phyloP scores from a whole-genome alignment of 345 rosid species.

The Schrenkiella parvula region DNA sequence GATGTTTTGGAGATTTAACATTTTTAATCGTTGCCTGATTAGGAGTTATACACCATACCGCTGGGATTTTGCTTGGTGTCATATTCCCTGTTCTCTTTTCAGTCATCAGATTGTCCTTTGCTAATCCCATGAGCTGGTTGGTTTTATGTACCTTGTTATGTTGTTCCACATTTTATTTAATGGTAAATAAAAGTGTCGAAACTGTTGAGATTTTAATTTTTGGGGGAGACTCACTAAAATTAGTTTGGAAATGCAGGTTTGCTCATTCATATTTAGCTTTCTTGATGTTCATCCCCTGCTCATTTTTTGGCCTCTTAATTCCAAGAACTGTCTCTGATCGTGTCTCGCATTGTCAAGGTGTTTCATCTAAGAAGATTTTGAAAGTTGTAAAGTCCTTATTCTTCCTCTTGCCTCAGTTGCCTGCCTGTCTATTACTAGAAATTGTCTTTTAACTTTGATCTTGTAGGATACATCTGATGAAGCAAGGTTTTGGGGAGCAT shows the following conservation, averaged over 20 bases:
- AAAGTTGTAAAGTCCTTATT: constrained; percentile 55
- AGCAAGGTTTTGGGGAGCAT: constrained; percentile 98
- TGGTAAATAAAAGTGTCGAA: neutral
- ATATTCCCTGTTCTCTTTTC: constrained; percentile 68
- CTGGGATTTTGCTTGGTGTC: constrained; percentile 64
- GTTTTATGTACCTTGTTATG: constrained; percentile 15
- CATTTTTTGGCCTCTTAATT: constrained; percentile 69
- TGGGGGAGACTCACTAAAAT: neutral
- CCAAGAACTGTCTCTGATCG: constrained; percentile 57
- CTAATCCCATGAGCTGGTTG: constrained; percentile 85
- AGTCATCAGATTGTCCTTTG: constrained; percentile 63
- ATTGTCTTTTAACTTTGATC: constrained; percentile 19
- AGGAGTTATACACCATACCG: constrained; percentile 72
- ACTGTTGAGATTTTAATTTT: neutral
- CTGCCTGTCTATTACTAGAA: constrained; percentile 1
- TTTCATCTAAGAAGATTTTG: constrained; percentile 47
- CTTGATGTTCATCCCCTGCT: constrained; percentile 79
- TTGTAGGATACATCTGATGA: constrained; percentile 68
- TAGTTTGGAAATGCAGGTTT: constrained; percentile 65
- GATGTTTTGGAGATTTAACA: constrained; percentile 9
- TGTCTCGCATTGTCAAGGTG: constrained; percentile 58
- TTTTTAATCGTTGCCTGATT: constrained; percentile 25
- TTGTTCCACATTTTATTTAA: neutral
- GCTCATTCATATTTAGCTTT: constrained; percentile 84
- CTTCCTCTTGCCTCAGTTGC: neutral